Percentiles rank a stretch among this genome's conserved stretches.
These are phyloP conservation scores for Heritiera littoralis DNA, from an alignment of 345 rosid genomes.

Conservation along the genomic window DNA sequence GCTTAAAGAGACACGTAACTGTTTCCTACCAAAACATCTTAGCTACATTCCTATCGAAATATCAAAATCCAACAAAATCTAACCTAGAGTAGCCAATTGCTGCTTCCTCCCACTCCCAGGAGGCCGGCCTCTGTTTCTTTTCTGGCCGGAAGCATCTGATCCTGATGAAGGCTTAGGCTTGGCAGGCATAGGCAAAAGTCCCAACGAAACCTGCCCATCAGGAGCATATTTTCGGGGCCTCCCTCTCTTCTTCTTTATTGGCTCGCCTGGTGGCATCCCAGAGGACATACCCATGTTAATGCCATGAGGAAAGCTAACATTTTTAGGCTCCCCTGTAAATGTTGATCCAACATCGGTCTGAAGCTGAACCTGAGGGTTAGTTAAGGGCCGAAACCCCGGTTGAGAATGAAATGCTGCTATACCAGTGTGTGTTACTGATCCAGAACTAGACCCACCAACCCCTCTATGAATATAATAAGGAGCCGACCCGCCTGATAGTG, in stretches of 20 bases:
- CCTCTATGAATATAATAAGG: conserved; percentile 85
- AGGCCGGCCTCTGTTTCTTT: conserved; percentile 81
- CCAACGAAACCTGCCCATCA: conserved; percentile 84
- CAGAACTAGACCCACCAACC: conserved; percentile 45
- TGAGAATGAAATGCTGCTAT: conserved; percentile 46
- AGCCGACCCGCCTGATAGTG: conserved; percentile 73
- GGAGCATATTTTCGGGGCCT: conserved; percentile 93
- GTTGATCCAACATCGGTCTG: conserved; percentile 53
- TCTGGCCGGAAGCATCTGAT: conserved; percentile 58
- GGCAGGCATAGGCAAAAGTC: conserved; percentile 67
- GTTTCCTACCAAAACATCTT: neutral
- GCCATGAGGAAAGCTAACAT: conserved; percentile 53
- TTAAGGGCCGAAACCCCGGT: conserved; percentile 60
- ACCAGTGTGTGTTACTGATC: conserved; percentile 53
- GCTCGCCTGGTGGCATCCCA: conserved; percentile 45
- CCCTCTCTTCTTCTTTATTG: conserved; percentile 92
- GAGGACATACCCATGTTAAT: conserved; percentile 56
- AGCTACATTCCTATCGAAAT: conserved; percentile 15
- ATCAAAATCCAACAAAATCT: conserved; percentile 32
- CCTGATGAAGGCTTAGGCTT: conserved; percentile 59
- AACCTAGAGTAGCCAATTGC: conserved; percentile 81
- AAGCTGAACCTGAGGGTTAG: conserved; percentile 52
- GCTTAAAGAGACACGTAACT: neutral
- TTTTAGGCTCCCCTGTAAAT: conserved; percentile 58
- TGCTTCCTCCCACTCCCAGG: conserved; percentile 99